Percentiles rank a stretch among this genome's conserved stretches.
Conservation (phyloP, 306 rosid genomes). For the Quillaja saponaria region DNA sequence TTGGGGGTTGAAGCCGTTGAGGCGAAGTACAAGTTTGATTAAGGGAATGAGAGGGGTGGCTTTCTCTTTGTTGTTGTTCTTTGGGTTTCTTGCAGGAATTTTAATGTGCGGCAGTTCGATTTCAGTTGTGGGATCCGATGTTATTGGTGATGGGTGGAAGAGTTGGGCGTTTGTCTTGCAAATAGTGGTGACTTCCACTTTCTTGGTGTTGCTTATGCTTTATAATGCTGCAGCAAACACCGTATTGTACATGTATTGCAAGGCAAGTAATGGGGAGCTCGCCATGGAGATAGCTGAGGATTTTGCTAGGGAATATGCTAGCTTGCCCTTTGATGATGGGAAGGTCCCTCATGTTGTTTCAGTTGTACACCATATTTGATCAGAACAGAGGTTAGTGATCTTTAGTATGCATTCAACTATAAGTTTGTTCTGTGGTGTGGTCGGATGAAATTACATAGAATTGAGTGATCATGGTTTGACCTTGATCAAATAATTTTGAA, state of each 20-base stretch:
- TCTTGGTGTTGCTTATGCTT: conserved; percentile 45
- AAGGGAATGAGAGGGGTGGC: conserved; percentile 47
- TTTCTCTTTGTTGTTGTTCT: conserved; percentile 38
- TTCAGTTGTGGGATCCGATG: conserved; percentile 22
- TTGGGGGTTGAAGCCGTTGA: conserved; percentile 47
- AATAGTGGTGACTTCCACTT: conserved; percentile 52
- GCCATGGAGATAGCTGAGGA: conserved; percentile 57
- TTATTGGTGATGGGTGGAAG: conserved; percentile 39
- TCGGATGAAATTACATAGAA: too few species aligned
- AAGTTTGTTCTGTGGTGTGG: background rate
- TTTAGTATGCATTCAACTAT: background rate
- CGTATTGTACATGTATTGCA: conserved; percentile 51
- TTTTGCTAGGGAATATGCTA: conserved; percentile 45
- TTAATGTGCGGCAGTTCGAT: conserved; percentile 34
- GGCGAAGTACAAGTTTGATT: conserved; percentile 43
- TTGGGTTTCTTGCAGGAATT: conserved; percentile 31
- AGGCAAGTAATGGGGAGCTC: conserved; percentile 42
- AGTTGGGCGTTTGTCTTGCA: conserved; percentile 49
- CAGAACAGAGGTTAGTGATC: conserved; percentile 24
- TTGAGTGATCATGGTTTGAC: too few species aligned
- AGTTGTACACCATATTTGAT: conserved; percentile 37
- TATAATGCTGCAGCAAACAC: conserved; percentile 51
- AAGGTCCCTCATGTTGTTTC: conserved; percentile 78
- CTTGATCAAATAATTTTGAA: too few species aligned
- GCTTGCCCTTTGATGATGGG: conserved; percentile 67